Evolutionary conservation across 108 stramenopile species (phyloP).

Genomic region (Nannochloropsis salina): DNA sequence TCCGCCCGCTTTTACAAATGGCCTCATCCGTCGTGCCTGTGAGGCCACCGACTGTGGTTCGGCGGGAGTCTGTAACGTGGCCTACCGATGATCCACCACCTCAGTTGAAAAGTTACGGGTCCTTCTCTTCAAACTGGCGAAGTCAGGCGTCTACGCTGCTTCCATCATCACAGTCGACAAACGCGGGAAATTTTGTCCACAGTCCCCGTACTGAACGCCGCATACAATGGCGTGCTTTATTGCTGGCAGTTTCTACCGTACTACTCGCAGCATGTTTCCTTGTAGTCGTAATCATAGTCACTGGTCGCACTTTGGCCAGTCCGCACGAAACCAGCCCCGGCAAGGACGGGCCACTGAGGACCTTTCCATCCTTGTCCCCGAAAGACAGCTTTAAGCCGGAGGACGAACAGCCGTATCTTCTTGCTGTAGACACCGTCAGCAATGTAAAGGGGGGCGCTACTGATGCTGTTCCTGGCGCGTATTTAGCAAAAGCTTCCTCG

Average conservation of each 20-base stretch:
- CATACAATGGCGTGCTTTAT: neutral
- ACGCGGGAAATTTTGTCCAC: neutral
- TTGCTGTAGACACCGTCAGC: neutral
- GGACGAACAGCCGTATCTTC: neutral
- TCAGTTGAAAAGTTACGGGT: neutral
- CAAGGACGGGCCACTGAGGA: neutral
- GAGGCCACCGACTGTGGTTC: neutral
- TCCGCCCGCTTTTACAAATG: no score
- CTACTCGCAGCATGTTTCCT: neutral
- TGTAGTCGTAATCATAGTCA: neutral
- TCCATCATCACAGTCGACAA: neutral
- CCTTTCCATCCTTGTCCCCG: neutral
- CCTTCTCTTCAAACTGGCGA: neutral
- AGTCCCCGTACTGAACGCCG: conserved; percentile 4
- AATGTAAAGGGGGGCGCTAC: neutral
- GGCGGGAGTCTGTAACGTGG: conserved; percentile 2
- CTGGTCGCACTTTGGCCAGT: neutral
- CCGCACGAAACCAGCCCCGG: neutral
- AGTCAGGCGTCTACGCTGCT: neutral
- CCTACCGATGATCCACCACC: neutral
- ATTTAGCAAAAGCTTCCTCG: no score
- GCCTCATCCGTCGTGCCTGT: no score
- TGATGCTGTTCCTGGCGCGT: neutral
- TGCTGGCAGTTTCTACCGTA: neutral
- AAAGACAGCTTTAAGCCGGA: neutral